Conservation (phyloP, 495 filamentous ascomycete species). For the Penicillium angulare region DNA sequence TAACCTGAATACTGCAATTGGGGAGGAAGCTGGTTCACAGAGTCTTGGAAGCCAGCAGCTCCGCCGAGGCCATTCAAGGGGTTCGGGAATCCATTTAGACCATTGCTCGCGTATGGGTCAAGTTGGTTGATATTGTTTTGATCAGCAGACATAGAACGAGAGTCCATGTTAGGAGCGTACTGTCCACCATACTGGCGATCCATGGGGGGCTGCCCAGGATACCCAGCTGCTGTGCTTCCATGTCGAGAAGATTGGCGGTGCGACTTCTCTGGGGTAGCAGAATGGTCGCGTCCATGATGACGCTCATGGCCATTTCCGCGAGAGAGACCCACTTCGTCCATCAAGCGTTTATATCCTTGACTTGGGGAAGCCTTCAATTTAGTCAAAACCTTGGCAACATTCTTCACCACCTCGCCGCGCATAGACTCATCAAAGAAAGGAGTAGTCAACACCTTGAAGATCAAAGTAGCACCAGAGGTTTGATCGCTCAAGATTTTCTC, state of each 20-base stretch:
- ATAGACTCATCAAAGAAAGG: conserved; percentile 96
- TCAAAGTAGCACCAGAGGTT: conserved; percentile 88
- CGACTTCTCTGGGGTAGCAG: conserved; percentile 44
- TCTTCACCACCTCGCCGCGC: conserved; percentile 82
- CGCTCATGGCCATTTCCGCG: conserved; percentile 51
- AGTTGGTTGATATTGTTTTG: conserved; percentile 36
- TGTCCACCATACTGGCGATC: conserved; percentile 51
- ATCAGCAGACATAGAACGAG: conserved; percentile 41
- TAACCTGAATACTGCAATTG: conserved; percentile 50
- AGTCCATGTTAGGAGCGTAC: conserved; percentile 39
- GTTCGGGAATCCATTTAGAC: conserved; percentile 32
- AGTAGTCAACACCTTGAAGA: conserved; percentile 97
- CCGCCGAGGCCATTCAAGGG: conserved; percentile 27
- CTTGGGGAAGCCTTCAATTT: conserved; percentile 89
- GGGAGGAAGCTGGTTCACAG: conserved; percentile 33
- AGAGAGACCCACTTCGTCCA: conserved; percentile 92
- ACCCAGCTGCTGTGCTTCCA: conserved; percentile 39
- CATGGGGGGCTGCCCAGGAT: conserved; percentile 38
- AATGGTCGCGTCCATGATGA: conserved; percentile 43
- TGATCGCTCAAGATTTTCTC: conserved; percentile 92
- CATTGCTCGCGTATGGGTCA: conserved; percentile 44
- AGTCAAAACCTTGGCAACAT: conserved; percentile 83
- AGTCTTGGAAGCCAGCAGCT: conserved; percentile 39
- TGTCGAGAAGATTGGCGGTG: conserved; percentile 51
- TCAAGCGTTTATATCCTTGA: conserved; percentile 96